These are phyloP conservation scores for Panicum virgatum DNA, from an alignment of 202 grass and related monocot species.

Conservation along the genomic window DNA sequence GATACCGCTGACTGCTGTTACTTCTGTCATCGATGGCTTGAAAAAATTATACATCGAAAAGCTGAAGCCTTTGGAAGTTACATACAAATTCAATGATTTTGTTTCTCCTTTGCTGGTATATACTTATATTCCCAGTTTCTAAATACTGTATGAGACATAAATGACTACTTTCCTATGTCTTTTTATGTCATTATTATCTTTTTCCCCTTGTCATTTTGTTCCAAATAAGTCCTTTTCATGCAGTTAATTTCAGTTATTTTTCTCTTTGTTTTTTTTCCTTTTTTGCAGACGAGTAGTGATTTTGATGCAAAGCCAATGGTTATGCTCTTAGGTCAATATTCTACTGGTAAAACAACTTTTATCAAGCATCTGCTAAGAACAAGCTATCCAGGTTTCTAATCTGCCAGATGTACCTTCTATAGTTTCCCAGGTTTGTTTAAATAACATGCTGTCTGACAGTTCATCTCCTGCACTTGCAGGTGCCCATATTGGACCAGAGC, in stretches of 20 bases:
- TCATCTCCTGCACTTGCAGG: constrained; percentile 52
- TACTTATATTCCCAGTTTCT: constrained; percentile 22
- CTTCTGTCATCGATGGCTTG: constrained; percentile 83
- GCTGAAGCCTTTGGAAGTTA: constrained; percentile 91
- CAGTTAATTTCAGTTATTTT: neutral
- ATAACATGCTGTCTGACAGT: constrained; percentile 32
- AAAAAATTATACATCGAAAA: constrained; percentile 90
- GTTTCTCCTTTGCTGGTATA: constrained; percentile 81
- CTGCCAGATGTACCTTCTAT: constrained; percentile 20
- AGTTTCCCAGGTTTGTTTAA: constrained; percentile 6
- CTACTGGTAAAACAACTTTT: constrained; percentile 93
- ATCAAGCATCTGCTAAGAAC: constrained; percentile 86
- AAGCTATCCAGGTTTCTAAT: constrained; percentile 73
- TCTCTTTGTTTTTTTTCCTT: neutral
- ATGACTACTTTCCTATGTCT: too few relatives aligned
- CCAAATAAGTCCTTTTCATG: constrained; percentile 14
- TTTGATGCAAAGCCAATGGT: constrained; percentile 98
- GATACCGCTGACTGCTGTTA: constrained; percentile 85
- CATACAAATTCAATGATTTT: constrained; percentile 94
- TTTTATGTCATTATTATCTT: neutral
- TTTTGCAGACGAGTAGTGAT: constrained; percentile 85
- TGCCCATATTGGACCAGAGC: constrained; percentile 99
- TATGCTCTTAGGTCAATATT: constrained; percentile 97
- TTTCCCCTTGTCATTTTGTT: constrained; percentile 11
- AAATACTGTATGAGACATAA: neutral